Evolutionary conservation across 352 stramenopile species (phyloP), one percentile per base, ranked within the genome.

Genomic region (Pythium sukuiense): DNA sequence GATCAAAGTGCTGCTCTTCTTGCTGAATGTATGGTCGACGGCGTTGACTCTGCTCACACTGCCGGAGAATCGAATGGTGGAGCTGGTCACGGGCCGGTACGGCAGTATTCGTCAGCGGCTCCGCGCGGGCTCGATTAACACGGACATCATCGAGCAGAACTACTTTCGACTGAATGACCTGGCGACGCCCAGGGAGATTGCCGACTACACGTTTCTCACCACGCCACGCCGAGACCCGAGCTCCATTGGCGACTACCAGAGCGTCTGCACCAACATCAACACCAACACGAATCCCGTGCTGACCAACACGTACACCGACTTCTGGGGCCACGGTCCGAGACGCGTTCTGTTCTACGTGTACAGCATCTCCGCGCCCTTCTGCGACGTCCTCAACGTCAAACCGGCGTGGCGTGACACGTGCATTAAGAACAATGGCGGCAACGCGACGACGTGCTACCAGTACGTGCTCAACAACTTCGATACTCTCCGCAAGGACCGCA

Each of bases 401-500:
- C 59, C 20, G 43, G 35, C 9, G 8, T 37, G 30, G 41, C 18
- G 29, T 5, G 67, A 76, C 32, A 67, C 71, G n/a, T 87, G 79
- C 39, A 30, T 82, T 27, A 24, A 16, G 12, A 49, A 29, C 20
- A n/a, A 73, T 43, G 32, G 33, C 11, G 56, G n/a, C 16, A 83
- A 87, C 59, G 69, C 66, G 6, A 72, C 72, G 2, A 52, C 53
- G 6, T 87, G 76, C 24, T 68, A 87, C 29, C 61, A 70, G 26
- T 79, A 83, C 53, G 80, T 88, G 12, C 59, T 84, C 14, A 63
- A 81, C 53, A 71, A 82, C 20, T 88, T 84, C 30, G 63, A 79
- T 1, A 26, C 56, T 6, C 67, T 88, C 6, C 63, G 61, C 2
- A 33, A 72, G 1, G 65, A 78, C 20, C 69, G 72, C 1, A 12